Base-by-base conservation (phyloP, 768 basidiomycete species). In the Lactarius deliciosus region DNA sequence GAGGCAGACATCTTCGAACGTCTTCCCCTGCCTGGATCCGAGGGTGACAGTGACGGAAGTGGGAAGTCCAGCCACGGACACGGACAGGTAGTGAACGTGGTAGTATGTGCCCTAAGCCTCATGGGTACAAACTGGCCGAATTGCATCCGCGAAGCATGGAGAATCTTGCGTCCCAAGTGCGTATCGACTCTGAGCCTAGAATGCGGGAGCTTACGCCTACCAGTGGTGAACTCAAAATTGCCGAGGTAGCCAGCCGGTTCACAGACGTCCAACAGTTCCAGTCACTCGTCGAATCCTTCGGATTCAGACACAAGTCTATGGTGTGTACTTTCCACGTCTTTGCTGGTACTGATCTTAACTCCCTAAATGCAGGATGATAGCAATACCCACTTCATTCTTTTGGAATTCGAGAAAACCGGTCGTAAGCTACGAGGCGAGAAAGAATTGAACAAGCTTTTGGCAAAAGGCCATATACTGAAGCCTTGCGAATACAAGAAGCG, bases 51-150 rank as follows among this genome's bases (percentile, higher is more conserved):
- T 30, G 73, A 68, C 20, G 79, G 76, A 18, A 76, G 76, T 50
- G 77, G 78, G 20, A 40, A 64, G 36, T 16, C 25, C 45, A 77
- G 77, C 5, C 76, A 79, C 41, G 86, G 84, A 34, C 82, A 84
- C 60, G 93, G 86, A 0, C 89, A 92, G 69, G 76, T 98, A 3
- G 92, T 94, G 2, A 96, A 99, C 74, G 88, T 94, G 7, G 94
- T 87, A 8, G 89, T 98, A 28, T 98, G 94, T 75, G 92, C 96
- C 28, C 82, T 99, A 70, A 98, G 96, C 73, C 81, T 99, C 69
- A 99, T 99, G 97, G 91, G 92, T 38, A 91, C 88, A 18, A 98
- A 99, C 74, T 99, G 97, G 97, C 84, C 92, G n/a, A 82, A 82
- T 55, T 93, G 93, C 72, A 83, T 98, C 32, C 82, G 90, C 32